phyloP scores from a whole-genome alignment of 108 stramenopile genomes.

The Fistulifera pelliculosa region DNA sequence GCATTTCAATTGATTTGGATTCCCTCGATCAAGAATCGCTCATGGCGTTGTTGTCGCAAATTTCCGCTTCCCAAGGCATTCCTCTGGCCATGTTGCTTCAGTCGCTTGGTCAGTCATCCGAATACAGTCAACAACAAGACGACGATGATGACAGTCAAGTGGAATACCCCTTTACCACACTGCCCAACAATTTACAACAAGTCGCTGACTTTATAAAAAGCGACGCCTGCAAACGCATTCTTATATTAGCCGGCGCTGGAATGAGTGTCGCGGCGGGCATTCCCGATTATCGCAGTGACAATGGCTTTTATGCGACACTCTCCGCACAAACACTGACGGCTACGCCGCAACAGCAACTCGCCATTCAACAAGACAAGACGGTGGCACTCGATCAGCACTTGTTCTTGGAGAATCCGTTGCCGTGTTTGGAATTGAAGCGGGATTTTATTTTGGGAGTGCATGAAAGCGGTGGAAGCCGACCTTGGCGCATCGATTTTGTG shows the following conservation, averaged over 20 bases:
- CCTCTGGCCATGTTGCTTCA: too few relatives aligned
- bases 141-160: constrained; percentile 3
- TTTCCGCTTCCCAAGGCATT: too few relatives aligned
- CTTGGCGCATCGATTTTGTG: constrained; percentile 78
- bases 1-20: too few relatives aligned
- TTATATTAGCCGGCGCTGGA: constrained; percentile 72
- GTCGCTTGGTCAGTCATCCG: too few relatives aligned
- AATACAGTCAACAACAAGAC: too few relatives aligned
- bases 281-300: constrained; percentile 60
- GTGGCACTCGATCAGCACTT: constrained; percentile 55
- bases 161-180: constrained; percentile 32
- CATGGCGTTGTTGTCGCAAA: too few relatives aligned
- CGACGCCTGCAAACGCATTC: constrained; percentile 31
- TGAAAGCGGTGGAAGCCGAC: constrained; percentile 66
- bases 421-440: constrained; percentile 76
- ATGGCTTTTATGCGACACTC: constrained; percentile 45
- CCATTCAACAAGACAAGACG: constrained; percentile 45
- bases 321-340: constrained; percentile 47
- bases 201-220: constrained; percentile 46
- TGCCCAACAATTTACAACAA: constrained; percentile 25
- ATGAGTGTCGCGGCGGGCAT: constrained; percentile 58
- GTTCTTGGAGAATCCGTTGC: constrained; percentile 75
- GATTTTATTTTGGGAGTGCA: constrained; percentile 74
- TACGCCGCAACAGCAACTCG: constrained; percentile 22
- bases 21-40: too few relatives aligned